Evolutionary conservation across 305 asterid species (phyloP).

Genomic region (Ilex paraguariensis): DNA sequence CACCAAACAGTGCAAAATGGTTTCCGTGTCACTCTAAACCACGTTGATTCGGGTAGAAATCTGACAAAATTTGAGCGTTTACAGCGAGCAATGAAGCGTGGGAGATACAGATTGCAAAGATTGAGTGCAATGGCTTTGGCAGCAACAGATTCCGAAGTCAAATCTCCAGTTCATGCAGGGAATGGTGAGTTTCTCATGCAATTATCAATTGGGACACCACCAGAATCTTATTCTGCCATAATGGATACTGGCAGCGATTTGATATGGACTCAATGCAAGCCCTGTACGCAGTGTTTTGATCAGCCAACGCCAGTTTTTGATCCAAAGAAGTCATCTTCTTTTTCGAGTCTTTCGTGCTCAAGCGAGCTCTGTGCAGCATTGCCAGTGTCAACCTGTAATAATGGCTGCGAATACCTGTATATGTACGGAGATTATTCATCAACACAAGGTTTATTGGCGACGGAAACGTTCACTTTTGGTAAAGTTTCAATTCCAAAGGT

Average conservation of each 20-base stretch:
- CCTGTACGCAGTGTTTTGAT: slow-evolving; percentile 58
- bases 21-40: slow-evolving; percentile 41
- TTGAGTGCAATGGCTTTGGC: slow-evolving; percentile 38
- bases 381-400: slow-evolving; percentile 44
- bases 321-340: slow-evolving; percentile 58
- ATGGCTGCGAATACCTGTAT: slow-evolving; percentile 52
- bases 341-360: slow-evolving; percentile 43
- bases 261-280: slow-evolving; percentile 88
- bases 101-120: slow-evolving; percentile 39
- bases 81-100: slow-evolving; percentile 63
- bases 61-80: slow-evolving; percentile 55
- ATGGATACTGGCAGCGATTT: slow-evolving; percentile 83
- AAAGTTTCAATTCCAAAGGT: slow-evolving; percentile 35
- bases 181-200: slow-evolving; percentile 73
- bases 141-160: slow-evolving; percentile 25
- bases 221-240: slow-evolving; percentile 41
- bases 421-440: slow-evolving; percentile 75
- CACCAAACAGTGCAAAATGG: slow-evolving; percentile 26
- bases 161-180: slow-evolving; percentile 58
- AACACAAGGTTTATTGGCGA: slow-evolving; percentile 58
- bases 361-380: slow-evolving; percentile 51
- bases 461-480: slow-evolving; percentile 57
- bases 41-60: slow-evolving; percentile 55
- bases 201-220: slow-evolving; percentile 70
- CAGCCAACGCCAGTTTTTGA: slow-evolving; percentile 65